Percentiles rank a stretch among this genome's conserved stretches.
phyloP scores from a whole-genome alignment of 768 basidiomycete species.

The Russula griseocarnosa region DNA sequence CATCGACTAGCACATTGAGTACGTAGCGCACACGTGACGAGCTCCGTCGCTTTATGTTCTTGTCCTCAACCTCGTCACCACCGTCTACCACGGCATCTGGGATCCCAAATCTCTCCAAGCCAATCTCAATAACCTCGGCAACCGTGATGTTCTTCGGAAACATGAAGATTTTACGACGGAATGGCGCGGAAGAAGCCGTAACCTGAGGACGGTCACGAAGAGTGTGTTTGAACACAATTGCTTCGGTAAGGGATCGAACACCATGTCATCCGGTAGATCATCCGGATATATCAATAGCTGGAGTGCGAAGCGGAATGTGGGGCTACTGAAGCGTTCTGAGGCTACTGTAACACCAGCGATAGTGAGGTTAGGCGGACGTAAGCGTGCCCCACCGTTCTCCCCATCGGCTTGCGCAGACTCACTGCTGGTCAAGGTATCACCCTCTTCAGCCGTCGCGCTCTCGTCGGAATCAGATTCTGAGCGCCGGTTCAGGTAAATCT shows the following conservation, averaged over 20 bases:
- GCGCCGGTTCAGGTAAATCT: conserved; percentile 86
- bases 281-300: conserved; percentile 84
- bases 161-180: conserved; percentile 79
- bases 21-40: conserved; percentile 75
- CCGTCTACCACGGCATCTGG: conserved; percentile 97
- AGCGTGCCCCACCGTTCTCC: conserved; percentile 29
- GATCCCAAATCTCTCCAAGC: conserved; percentile 91
- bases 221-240: conserved; percentile 83
- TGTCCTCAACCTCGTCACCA: conserved; percentile 96
- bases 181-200: conserved; percentile 43
- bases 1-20: conserved; percentile 54
- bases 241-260: conserved; percentile 92
- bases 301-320: conserved; percentile 78
- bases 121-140: conserved; percentile 91
- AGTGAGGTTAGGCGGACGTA: conserved; percentile 43
- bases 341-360: conserved; percentile 43
- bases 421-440: conserved; percentile 41
- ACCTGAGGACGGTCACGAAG: conserved; percentile 53
- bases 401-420: conserved; percentile 38
- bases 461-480: conserved; percentile 39
- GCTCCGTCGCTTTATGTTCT: conserved; percentile 76
- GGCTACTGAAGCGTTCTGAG: conserved; percentile 74
- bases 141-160: conserved; percentile 95
- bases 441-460: conserved; percentile 40
- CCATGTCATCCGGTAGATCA: conserved; percentile 92